Conservation (phyloP, 164 flowering plant genomes). For the Vitis rotundifolia region DNA sequence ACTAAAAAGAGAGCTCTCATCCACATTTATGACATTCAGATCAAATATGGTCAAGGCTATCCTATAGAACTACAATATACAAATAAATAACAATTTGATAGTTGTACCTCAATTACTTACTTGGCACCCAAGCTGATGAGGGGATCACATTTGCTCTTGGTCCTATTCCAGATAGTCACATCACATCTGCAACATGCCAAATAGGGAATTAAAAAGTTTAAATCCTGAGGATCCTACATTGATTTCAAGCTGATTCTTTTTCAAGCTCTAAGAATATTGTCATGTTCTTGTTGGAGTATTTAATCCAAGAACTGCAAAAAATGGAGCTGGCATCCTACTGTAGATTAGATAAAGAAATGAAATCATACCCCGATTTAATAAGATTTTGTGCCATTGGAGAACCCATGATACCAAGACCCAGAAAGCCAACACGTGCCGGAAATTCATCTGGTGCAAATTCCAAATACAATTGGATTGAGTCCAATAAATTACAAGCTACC, state of each 20-base stretch:
- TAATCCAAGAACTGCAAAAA: not conserved
- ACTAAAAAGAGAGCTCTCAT: no score
- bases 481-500: not conserved
- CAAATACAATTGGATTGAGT: not conserved
- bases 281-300: no score
- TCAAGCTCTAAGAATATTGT: no score
- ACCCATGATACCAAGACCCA: constrained; percentile 97
- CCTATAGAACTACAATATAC: not conserved
- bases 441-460: constrained; percentile 34
- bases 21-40: not conserved
- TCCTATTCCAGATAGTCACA: constrained; percentile 94
- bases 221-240: no score
- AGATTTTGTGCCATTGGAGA: constrained; percentile 94
- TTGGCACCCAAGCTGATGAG: constrained; percentile 86
- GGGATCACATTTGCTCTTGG: constrained; percentile 93
- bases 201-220: not conserved
- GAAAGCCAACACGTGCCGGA: constrained; percentile 61
- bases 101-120: constrained; percentile 38
- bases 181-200: constrained; percentile 60
- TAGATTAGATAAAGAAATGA: not conserved
- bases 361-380: constrained; percentile 77
- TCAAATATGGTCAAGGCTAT: not conserved
- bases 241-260: no score
- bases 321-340: not conserved
- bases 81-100: not conserved